Conservation (phyloP, 768 basidiomycete species). For the Kwoniella sp. region DNA sequence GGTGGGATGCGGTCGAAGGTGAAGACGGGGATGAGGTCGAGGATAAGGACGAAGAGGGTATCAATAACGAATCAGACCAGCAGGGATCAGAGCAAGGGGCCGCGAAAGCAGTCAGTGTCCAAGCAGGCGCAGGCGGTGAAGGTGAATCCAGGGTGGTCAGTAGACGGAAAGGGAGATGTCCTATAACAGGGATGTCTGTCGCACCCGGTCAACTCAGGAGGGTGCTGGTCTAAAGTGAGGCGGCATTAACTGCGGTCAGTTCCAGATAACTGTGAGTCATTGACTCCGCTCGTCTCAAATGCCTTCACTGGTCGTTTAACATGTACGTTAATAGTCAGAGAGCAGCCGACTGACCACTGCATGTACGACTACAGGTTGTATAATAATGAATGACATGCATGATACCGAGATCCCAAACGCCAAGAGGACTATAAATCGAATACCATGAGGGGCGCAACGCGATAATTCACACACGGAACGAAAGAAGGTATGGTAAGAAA, state of each 20-base stretch:
- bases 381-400: not conserved
- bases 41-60: constrained; percentile 19
- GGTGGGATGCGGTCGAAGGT: constrained; percentile 76
- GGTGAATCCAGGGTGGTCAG: not conserved
- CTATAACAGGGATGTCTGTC: constrained; percentile 77
- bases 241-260: too few species aligned
- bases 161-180: constrained; percentile 67
- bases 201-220: constrained; percentile 82
- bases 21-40: constrained; percentile 40
- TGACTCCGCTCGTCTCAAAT: not conserved
- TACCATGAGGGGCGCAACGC: too few species aligned
- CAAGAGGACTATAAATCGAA: too few species aligned
- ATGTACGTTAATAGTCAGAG: not conserved
- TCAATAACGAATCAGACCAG: too few species aligned
- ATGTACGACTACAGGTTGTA: not conserved
- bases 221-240: constrained; percentile 65
- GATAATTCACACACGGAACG: too few species aligned
- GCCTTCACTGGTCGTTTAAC: too few species aligned
- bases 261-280: constrained; percentile 1
- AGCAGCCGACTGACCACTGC: not conserved
- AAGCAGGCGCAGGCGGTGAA: too few species aligned
- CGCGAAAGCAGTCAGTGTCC: too few species aligned
- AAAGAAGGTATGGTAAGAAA: too few species aligned
- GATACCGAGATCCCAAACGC: not conserved
- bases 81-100: too few species aligned